Conservation (phyloP, 106 monocot species). For the Dioscorea dumetorum region DNA sequence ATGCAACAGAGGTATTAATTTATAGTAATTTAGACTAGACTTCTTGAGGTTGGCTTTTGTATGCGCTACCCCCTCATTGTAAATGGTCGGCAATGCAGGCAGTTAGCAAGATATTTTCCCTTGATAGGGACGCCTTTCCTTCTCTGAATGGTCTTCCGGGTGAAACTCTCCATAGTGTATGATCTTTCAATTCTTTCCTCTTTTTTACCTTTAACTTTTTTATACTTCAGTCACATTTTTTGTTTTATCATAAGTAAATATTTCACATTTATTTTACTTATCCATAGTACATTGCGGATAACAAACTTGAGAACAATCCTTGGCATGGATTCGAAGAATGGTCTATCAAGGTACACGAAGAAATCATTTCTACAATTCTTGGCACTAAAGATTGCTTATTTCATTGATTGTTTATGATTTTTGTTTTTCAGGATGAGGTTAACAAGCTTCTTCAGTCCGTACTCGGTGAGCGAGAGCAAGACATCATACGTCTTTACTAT, state of each 20-base stretch:
- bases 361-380: too few relatives aligned
- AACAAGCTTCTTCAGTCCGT: constrained; percentile 51
- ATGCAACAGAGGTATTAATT: constrained; percentile 82
- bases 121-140: constrained; percentile 86
- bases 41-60: background rate
- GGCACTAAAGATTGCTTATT: too few relatives aligned
- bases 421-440: constrained; percentile 66
- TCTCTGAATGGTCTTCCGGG: constrained; percentile 70
- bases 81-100: constrained; percentile 41
- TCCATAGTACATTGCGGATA: constrained; percentile 77
- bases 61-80: constrained; percentile 5
- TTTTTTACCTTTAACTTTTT: background rate
- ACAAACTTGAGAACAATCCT: constrained; percentile 75
- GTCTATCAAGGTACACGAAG: constrained; percentile 63
- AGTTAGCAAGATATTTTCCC: constrained; percentile 67
- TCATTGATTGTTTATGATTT: background rate
- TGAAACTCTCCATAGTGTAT: constrained; percentile 89
- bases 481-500: constrained; percentile 79
- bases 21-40: background rate
- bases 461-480: constrained; percentile 73
- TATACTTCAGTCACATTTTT: background rate
- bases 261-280: background rate
- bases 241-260: background rate
- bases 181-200: constrained; percentile 6
- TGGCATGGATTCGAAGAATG: constrained; percentile 87